These are phyloP conservation scores for Fusarium palustre DNA, from an alignment of 2,329 filamentous ascomycete species.

Conservation along the genomic window DNA sequence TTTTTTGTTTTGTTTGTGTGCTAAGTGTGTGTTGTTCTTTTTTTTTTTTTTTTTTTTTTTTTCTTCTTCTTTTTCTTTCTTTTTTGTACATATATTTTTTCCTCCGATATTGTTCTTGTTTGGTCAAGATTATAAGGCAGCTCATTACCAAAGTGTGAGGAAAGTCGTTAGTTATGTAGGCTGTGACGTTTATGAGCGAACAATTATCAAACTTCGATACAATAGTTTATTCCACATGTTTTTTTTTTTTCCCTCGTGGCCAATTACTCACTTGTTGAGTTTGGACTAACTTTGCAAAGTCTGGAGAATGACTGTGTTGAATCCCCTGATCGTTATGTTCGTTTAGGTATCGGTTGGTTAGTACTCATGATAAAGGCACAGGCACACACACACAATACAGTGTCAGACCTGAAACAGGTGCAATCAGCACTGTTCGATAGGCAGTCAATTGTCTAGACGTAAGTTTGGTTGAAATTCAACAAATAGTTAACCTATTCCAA, in stretches of 20 bases:
- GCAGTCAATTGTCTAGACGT: constrained; percentile 34
- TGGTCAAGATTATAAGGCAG: background rate
- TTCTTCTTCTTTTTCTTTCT: too few species aligned
- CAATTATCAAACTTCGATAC: background rate
- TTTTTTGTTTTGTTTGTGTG: too few species aligned
- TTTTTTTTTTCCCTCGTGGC: too few species aligned
- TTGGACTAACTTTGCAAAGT: background rate
- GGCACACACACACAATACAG: constrained; percentile 15
- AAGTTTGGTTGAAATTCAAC: constrained; percentile 15
- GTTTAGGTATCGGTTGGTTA: too few species aligned
- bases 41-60: too few species aligned
- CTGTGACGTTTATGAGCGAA: background rate
- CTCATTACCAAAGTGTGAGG: background rate
- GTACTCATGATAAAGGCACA: background rate
- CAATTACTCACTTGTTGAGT: background rate
- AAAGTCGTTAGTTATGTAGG: background rate
- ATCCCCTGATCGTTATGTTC: too few species aligned
- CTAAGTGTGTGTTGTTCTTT: too few species aligned
- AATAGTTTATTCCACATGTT: background rate
- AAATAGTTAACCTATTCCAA: constrained; percentile 33
- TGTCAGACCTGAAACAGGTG: background rate
- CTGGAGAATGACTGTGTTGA: background rate
- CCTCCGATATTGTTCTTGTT: background rate
- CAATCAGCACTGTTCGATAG: constrained; percentile 31
- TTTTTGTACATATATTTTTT: constrained; percentile 19